phyloP scores from a whole-genome alignment of 495 filamentous ascomycete genomes.

The Aspergillus diversus region DNA sequence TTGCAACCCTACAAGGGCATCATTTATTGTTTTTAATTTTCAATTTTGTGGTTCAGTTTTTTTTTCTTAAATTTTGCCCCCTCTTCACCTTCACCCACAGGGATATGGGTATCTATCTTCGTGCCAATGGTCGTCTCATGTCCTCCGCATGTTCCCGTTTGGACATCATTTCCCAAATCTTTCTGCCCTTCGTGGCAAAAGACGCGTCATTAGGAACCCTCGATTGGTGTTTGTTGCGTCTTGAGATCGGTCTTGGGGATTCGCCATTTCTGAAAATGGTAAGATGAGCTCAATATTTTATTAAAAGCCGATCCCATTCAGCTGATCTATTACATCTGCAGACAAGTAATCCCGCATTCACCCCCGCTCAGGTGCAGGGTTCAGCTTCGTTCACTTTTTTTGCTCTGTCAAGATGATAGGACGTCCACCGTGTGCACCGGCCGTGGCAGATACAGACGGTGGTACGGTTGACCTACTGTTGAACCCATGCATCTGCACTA shows the following conservation, averaged over 20 bases:
- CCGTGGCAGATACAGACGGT: slow-evolving; percentile 47
- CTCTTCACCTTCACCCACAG: slow-evolving; percentile 20
- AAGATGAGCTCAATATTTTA: slow-evolving; percentile 30
- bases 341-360: slow-evolving; percentile 49
- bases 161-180: slow-evolving; percentile 23
- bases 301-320: slow-evolving; percentile 42
- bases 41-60: slow-evolving; percentile 2
- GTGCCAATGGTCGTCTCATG: slow-evolving; percentile 30
- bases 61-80: slow-evolving; percentile 16
- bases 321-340: slow-evolving; percentile 54
- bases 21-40: slow-evolving; percentile 12
- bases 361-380: slow-evolving; percentile 50
- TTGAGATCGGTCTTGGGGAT: slow-evolving; percentile 22
- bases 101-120: slow-evolving; percentile 21
- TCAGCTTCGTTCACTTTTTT: slow-evolving; percentile 36
- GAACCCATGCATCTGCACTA: slow-evolving; percentile 52
- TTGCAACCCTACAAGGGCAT: slow-evolving; percentile 32
- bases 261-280: slow-evolving; percentile 26
- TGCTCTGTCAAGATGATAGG: slow-evolving; percentile 44
- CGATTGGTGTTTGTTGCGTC: slow-evolving; percentile 40
- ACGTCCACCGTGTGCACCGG: slow-evolving; percentile 36
- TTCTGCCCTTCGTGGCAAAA: slow-evolving; percentile 30
- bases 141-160: slow-evolving; percentile 31
- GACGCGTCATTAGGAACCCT: slow-evolving; percentile 37
- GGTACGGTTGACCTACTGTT: slow-evolving; percentile 46